Base-by-base conservation (phyloP, 768 basidiomycete species). In the Cantharellus anzutake region DNA sequence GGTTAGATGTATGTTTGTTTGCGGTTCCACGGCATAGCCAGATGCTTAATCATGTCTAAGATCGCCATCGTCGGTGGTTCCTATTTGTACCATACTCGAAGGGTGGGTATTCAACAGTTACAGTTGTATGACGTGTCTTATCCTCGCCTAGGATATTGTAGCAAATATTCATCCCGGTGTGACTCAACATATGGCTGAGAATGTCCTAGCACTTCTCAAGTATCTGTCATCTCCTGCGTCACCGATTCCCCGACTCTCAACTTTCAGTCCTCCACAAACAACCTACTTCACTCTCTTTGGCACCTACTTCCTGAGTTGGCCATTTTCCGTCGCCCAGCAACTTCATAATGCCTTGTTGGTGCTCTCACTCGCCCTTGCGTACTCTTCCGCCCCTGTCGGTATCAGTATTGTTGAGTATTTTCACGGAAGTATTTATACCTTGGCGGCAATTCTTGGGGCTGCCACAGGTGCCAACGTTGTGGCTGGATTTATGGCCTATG, bases 1-100 rank as follows among this genome's bases (percentile, higher is more conserved):
- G 94, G 5, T 71, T 97, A 29, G 94, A 98, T 69, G 88, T 87
- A 66, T 66, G 81, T 71, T 51, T 11, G 37, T 2, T 5, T 5
- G 5, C 20, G 58, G 29, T 41, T 52, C 29, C 41, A 34, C 2
- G 38, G 3, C 39, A 29, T 29, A 53, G 7, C 42, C 11, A 40
- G 14, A 14, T 38, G 3, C 48, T n/a, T 51, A 42, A 64, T 61
- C 48, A 40, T 5, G 38, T 7, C 5, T 60, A 52, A 89, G 86
- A 89, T 94, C 78, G 92, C 92, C 0, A 73, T 94, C 37, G 82
- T 94, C 2, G 87, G 89, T 11, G 87, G 94, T 69, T 87, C 86
- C 64, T 98, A 96, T 68, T 73, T 90, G 58, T 97, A 96, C 67
- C 92, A 97, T 70, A 97, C 90, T 73, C 81, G 85, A 55, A 88